These are phyloP conservation scores for Xylaria multiplex DNA, from an alignment of 2,329 filamentous ascomycete genomes.

Conservation along the genomic window DNA sequence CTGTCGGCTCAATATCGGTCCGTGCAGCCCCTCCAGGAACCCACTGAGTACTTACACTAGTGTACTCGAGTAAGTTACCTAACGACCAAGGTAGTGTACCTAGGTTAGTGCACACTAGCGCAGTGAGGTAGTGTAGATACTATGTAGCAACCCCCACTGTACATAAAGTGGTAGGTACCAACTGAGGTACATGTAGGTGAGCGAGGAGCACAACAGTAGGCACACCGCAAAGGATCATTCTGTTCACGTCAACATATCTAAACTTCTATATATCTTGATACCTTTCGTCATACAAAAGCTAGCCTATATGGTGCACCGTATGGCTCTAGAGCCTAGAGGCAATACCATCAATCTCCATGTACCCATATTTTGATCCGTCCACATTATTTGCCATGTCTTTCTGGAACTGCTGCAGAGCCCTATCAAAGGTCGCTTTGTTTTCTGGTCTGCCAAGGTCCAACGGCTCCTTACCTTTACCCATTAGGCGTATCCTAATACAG, in stretches of 20 bases:
- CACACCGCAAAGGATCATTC: too few relatives aligned
- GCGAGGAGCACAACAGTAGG: too few relatives aligned
- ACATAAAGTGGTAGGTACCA: too few relatives aligned
- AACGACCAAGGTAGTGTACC: too few relatives aligned
- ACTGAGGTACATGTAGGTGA: too few relatives aligned
- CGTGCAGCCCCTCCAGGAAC: background rate
- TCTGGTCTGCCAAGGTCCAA: conserved; percentile 49
- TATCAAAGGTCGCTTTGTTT: conserved; percentile 46
- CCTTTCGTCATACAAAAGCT: background rate
- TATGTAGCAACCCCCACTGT: too few relatives aligned
- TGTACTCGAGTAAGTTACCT: too few relatives aligned
- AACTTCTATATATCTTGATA: too few relatives aligned
- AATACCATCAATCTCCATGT: conserved; percentile 47
- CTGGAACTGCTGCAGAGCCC: conserved; percentile 47
- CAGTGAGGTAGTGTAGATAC: too few relatives aligned
- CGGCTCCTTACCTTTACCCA: conserved; percentile 48
- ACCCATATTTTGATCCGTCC: conserved; percentile 49
- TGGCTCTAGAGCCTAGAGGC: conserved; percentile 44
- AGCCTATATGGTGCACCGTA: conserved; percentile 47
- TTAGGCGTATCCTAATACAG: conserved; percentile 46
- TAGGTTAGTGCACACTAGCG: too few relatives aligned
- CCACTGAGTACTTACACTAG: too few relatives aligned
- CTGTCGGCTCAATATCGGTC: conserved; percentile 31
- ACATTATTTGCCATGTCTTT: conserved; percentile 47
- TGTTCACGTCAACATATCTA: too few relatives aligned